Evolutionary conservation across 225 moss, liverwort and hornwort genomes (phyloP).

Genomic region (Anthoceros angustus): DNA sequence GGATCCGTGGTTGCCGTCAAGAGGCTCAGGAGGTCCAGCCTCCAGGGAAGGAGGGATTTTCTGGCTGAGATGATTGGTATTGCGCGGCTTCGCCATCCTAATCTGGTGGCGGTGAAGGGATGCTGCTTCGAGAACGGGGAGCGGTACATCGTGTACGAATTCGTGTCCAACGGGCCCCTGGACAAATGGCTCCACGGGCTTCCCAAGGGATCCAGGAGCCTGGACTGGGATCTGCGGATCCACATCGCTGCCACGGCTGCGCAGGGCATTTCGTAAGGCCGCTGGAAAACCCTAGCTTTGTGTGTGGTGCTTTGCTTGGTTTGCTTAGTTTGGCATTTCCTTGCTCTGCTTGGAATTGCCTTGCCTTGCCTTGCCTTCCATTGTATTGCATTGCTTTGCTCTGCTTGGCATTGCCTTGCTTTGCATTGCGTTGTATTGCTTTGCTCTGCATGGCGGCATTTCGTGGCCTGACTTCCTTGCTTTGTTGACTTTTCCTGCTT

Average conservation of each 20-base stretch:
- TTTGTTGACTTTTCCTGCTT: background rate
- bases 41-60: constrained; percentile 75
- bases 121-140: constrained; percentile 64
- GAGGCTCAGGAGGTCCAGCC: constrained; percentile 47
- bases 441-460: no score
- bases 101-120: constrained; percentile 63
- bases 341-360: background rate
- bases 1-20: constrained; percentile 57
- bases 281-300: no score
- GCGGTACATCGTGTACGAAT: constrained; percentile 67
- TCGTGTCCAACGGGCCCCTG: constrained; percentile 56
- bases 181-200: constrained; percentile 62
- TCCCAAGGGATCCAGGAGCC: constrained; percentile 28
- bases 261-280: constrained; percentile 65
- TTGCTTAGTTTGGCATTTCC: no score
- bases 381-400: no score
- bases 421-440: no score
- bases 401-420: no score
- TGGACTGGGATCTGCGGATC: constrained; percentile 71
- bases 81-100: constrained; percentile 63
- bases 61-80: constrained; percentile 72
- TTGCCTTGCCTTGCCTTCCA: background rate
- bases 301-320: no score
- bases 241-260: constrained; percentile 77
- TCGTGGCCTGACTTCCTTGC: no score